Evolutionary conservation across 176 grass and related monocot species (phyloP).

Genomic region (Thalia dealbata): DNA sequence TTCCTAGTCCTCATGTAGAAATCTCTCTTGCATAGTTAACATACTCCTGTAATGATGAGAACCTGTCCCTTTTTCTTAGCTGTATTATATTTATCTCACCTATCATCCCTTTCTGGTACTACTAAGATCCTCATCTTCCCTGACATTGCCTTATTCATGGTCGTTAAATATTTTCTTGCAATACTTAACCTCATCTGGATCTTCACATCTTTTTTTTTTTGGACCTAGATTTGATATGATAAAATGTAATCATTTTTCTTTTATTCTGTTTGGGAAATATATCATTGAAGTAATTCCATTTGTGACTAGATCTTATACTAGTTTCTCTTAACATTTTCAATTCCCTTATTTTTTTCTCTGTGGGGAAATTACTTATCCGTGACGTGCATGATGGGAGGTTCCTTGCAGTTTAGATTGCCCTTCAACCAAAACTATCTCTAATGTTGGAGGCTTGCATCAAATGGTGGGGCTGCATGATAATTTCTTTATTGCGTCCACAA

Average conservation of each 20-base stretch:
- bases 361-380: background rate
- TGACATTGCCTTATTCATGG: no score
- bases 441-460: conserved; percentile 55
- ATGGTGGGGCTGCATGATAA: conserved; percentile 62
- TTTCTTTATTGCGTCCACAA: conserved; percentile 59
- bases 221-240: background rate
- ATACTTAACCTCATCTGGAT: background rate
- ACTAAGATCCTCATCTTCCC: no score
- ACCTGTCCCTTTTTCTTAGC: no score
- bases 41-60: no score
- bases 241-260: background rate
- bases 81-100: no score
- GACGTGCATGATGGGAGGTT: background rate
- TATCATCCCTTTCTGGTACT: no score
- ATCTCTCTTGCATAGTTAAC: no score
- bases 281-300: background rate
- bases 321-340: conserved; percentile 3
- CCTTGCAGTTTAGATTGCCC: conserved; percentile 54
- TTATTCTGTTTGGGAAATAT: background rate
- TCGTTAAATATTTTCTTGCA: no score
- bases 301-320: background rate
- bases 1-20: no score
- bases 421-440: conserved; percentile 52
- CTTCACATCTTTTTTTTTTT: background rate
- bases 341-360: background rate